Evolutionary conservation across 257 asterid genomes (phyloP), one percentile per base, ranked within the genome.

Genomic region (Lavandula angustifolia): DNA sequence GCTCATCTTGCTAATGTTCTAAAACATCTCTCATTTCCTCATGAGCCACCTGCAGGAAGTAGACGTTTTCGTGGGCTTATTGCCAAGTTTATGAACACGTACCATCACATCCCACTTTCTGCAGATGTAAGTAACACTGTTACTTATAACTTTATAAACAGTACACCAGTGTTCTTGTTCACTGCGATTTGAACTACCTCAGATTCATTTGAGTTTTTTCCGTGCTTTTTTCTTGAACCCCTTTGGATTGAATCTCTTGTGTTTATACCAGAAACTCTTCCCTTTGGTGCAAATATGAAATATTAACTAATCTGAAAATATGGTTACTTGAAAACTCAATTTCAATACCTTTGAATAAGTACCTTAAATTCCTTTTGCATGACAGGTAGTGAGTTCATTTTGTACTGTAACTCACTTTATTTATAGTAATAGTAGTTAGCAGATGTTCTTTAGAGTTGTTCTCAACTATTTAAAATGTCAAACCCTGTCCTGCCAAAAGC

Each of bases 1-100:
- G 97, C 99, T 76, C 84, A 90, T 83, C 95, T 94, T 70, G 96
- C 99, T 37, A 81, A 81, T 76, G 89, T 86, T 75, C 74, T 92
- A 3, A 92, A 89, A 77, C 87, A 85, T 54, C 79, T 80, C 67
- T 82, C 96, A 10, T 86, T 76, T 79, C 88, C 96, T 22, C 87
- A 87, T 38, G 99, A 89, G 67, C 91, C 91, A 63, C 97, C 99
- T 53, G 99, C 97, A 51, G 99, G 99, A 79, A 87, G 95, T 82
- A 81, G 81, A 81, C 75, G 94, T 73, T 87, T 89, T 69, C 95
- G 97, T 44, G 81, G 73, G 77, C 95, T 84, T 62, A 81, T 92
- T 61, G 84, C 99, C 57, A 78, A 91, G 65, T 92, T 92, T 72
- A 82, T 92, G 97, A 89, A 80, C 75, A 84, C 97, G 46, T 92